These are phyloP conservation scores for Lachancea fermentati DNA, from an alignment of 805 yeast species.

Conservation along the genomic window DNA sequence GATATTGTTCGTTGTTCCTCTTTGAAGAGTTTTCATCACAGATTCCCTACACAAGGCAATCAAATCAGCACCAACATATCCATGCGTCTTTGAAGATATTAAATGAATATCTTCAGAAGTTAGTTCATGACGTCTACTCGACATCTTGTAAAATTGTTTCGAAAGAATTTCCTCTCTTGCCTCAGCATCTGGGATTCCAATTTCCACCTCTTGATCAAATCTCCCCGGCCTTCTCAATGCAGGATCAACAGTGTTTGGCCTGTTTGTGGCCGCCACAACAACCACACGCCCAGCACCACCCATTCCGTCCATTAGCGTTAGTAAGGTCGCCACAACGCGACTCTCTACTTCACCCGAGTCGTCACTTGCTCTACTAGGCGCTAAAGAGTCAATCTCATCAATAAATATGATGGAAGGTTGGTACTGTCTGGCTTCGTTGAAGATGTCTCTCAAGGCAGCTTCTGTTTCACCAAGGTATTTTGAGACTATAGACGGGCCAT, in stretches of 20 bases:
- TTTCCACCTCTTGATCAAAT: slow-evolving; percentile 83
- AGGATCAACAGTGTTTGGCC: slow-evolving; percentile 63
- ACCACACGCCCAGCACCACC: slow-evolving; percentile 61
- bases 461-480: slow-evolving; percentile 95
- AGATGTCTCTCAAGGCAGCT: slow-evolving; percentile 69
- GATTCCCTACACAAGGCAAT: slow-evolving; percentile 84
- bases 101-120: slow-evolving; percentile 48
- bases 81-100: slow-evolving; percentile 80
- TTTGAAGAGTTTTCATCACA: slow-evolving; percentile 73
- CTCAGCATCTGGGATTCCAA: slow-evolving; percentile 85
- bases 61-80: slow-evolving; percentile 95
- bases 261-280: slow-evolving; percentile 66
- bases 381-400: slow-evolving; percentile 91
- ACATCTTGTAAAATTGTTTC: slow-evolving; percentile 50
- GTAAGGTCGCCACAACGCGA: slow-evolving; percentile 81
- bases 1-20: slow-evolving; percentile 39
- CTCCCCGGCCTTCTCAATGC: slow-evolving; percentile 83
- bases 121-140: slow-evolving; percentile 43
- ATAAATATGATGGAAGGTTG: slow-evolving; percentile 86
- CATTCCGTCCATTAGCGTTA: slow-evolving; percentile 77
- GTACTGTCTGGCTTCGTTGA: slow-evolving; percentile 75
- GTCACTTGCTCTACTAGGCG: slow-evolving; percentile 77
- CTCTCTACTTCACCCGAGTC: slow-evolving; percentile 89
- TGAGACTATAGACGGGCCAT: slow-evolving; percentile 88
- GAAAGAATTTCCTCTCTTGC: slow-evolving; percentile 69